A percentile compares a stretch with the other conserved stretches of the same genome.
phyloP scores from a whole-genome alignment of 2,329 filamentous ascomycete species.

The Paramyrothecium roridum region DNA sequence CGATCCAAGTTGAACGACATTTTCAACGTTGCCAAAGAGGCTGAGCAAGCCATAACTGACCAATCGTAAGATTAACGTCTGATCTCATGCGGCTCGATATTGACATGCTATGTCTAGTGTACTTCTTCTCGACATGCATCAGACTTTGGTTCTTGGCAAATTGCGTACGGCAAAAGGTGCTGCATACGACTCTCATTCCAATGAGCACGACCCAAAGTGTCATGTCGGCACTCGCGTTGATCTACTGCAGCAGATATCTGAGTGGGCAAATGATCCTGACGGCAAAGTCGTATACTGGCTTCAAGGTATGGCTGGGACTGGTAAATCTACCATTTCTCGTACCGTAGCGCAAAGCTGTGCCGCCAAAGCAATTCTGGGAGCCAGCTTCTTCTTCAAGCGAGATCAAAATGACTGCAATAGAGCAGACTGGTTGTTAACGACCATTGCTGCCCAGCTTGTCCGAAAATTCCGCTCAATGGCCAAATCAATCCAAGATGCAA shows the following conservation, averaged over 20 bases:
- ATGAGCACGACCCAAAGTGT: slow-evolving; percentile 26
- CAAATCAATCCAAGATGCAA: slow-evolving; percentile 16
- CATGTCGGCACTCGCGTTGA: slow-evolving; percentile 24
- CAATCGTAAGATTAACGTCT: no score
- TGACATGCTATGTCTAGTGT: not conserved
- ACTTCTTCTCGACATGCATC: slow-evolving; percentile 13
- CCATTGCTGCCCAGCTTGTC: slow-evolving; percentile 31
- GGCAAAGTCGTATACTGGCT: slow-evolving; percentile 30
- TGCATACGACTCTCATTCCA: slow-evolving; percentile 25
- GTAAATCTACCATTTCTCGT: slow-evolving; percentile 35
- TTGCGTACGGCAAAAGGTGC: slow-evolving; percentile 13
- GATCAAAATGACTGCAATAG: slow-evolving; percentile 33
- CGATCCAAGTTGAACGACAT: no score
- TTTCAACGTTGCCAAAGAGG: no score
- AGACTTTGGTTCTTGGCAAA: slow-evolving; percentile 14
- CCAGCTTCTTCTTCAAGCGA: slow-evolving; percentile 43
- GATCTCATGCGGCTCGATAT: no score
- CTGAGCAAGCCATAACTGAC: no score
- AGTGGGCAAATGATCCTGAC: slow-evolving; percentile 20
- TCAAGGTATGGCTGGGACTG: slow-evolving; percentile 33
- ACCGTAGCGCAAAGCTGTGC: slow-evolving; percentile 23
- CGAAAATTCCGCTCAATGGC: slow-evolving; percentile 19
- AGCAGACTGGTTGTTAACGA: slow-evolving; percentile 33
- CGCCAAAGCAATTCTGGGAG: slow-evolving; percentile 17
- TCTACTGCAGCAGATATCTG: slow-evolving; percentile 21